Evolutionary conservation across 1,284 basidiomycete species (phyloP), one percentile per base, ranked within the genome.

Genomic region (Tilletia walkeri): DNA sequence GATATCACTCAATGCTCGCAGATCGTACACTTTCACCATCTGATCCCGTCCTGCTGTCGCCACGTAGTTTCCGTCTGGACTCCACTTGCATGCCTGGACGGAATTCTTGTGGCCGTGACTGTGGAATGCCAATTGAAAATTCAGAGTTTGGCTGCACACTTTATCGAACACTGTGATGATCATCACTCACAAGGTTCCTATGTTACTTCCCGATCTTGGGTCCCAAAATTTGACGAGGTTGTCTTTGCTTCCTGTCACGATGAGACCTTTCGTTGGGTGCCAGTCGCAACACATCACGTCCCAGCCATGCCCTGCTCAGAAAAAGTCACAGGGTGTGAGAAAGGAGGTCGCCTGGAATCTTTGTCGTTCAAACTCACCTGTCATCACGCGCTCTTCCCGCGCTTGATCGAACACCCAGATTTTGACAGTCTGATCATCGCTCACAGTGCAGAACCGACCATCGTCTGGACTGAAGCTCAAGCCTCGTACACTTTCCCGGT

Each of bases 191-290:
- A 67, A 72, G 4, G 73, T 75, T 7, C 65, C 71, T 18, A 75
- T 59, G 24, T 67, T 66, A 50, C 34, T 50, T 18, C 69, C 73
- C 0, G 74, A 65, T 14, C 80, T 88, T 6, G 95, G 96, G 85
- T 99, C 95, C 95, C 95, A 99, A 84, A 99, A 98, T 82, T 98
- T 99, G 85, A 99, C 94, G 76, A 94, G 89, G 84, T 98, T 97
- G 84, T 99, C 96, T 85, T 98, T 98, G 80, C 92, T 92, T 36
- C 96, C 95, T 0, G 92, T 94, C 2, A 92, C 93, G 20, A 99
- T 88, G 5, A 99, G 86, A 2, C 95, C 95, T 84, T 98, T 97
- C 2, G 90, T 93, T 3, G 94, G 93, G 85, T 99, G 95, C 95
- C 95, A 99, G 85, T 97, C 92, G 1, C 98, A 93, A 78, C 94